Base-by-base conservation (phyloP, 176 grass and related monocot species). In the Aechmea fasciata region DNA sequence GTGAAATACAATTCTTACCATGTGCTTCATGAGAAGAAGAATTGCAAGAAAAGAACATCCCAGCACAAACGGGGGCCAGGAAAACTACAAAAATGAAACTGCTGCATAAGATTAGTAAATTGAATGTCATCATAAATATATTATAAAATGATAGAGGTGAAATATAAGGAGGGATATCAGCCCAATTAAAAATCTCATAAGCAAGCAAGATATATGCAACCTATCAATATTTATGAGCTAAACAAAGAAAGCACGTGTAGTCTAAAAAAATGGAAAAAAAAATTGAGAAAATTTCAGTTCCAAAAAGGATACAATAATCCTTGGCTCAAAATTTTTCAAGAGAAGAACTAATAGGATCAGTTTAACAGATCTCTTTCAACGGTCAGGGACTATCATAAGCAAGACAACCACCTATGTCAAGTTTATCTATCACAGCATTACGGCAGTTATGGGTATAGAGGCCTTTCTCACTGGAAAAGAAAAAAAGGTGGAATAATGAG, bases 51-150 rank as follows among this genome's bases (percentile, higher is more conserved):
- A 87, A 65, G 10, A 70, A 33, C 81, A 96, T 83, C 92, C 92
- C 88, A 87, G 87, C 11, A 96, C 70, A 79, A 96, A 96, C 70
- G 88, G 92, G 49, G 81, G 92, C 88, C 92, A 96, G 25, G 78
- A 89, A 59, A 96, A 96, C 91, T 96, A 75, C 69, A 82, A 84
- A 91, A 67, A 41, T 22, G 8, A 76, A 75, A 69, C 41, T 57
- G 67, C 20, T 82, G 67, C 71, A 41, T 53, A 70, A 75, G 50
- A 63, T 49, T 75, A 64, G 57, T 64, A 51, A 63, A 68, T 5
- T 28, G 48, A 76, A 24, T 18, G 3, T 61, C 55, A 20, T 61
- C 55, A 19, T 61, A 10, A 61, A 19, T 14, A 47, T 13, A 53
- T 1, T 48, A 68, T 48, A 29, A 68, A 33, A 49, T 29, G 13